Evolutionary conservation across 768 basidiomycete species (phyloP).

Genomic region (Phanerodontia chrysosporium): DNA sequence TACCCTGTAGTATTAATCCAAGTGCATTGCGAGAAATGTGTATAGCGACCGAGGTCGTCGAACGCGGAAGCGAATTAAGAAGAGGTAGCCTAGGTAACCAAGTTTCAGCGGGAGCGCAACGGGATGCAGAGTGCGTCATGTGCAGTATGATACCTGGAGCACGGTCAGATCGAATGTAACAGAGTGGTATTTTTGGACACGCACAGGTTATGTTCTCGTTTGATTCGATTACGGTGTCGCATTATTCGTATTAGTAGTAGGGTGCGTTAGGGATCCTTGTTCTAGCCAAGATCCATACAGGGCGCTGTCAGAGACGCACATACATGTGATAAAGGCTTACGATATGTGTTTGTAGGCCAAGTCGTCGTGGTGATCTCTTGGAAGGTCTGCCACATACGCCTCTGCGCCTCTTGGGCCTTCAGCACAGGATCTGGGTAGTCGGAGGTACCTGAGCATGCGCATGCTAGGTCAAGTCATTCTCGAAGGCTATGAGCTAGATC

Average conservation of each 20-base stretch:
- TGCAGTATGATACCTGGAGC: not conserved
- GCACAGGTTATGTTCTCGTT: too few species aligned
- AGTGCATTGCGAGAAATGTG: not conserved
- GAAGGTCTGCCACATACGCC: conserved; percentile 1
- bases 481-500: not conserved
- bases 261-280: not conserved
- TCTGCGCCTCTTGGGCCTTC: not conserved
- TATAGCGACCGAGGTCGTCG: too few species aligned
- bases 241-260: not conserved
- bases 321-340: not conserved
- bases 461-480: not conserved
- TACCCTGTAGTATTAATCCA: not conserved
- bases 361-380: not conserved
- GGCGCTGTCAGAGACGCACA: not conserved
- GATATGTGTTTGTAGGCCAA: not conserved
- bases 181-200: not conserved
- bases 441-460: not conserved
- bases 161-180: not conserved
- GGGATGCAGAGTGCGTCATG: not conserved
- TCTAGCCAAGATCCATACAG: not conserved
- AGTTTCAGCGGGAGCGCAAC: too few species aligned
- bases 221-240: too few species aligned
- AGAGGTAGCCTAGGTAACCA: too few species aligned
- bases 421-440: not conserved
- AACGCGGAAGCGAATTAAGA: too few species aligned